Conservation (phyloP, 805 yeast species). For the Myxozyma sirexii region DNA sequence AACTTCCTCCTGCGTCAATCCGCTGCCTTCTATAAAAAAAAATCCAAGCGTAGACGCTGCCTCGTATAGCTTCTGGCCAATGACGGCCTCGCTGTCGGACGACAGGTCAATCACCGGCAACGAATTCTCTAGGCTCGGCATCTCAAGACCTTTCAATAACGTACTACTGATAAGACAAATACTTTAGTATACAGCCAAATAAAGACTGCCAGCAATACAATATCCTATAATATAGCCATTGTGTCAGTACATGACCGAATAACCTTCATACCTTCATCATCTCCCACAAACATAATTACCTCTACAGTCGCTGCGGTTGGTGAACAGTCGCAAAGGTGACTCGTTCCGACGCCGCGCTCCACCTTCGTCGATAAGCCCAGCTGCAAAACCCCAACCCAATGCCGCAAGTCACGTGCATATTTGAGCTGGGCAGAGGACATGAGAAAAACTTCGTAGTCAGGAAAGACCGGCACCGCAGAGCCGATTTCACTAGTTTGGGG, state of each 20-base stretch:
- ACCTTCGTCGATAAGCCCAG: background rate
- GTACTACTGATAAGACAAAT: too few relatives aligned
- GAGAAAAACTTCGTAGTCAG: background rate
- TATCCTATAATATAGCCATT: too few relatives aligned
- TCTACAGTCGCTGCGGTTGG: too few relatives aligned
- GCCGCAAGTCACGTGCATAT: background rate
- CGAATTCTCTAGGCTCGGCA: slow-evolving; percentile 5
- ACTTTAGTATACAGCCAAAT: too few relatives aligned
- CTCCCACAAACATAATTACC: too few relatives aligned
- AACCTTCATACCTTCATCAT: too few relatives aligned
- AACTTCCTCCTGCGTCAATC: slow-evolving; percentile 59
- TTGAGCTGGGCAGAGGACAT: background rate
- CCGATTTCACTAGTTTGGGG: background rate
- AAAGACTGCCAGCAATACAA: too few relatives aligned
- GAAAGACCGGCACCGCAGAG: too few relatives aligned
- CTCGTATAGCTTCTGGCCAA: slow-evolving; percentile 56
- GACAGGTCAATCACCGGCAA: slow-evolving; percentile 54
- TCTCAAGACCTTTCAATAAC: background rate
- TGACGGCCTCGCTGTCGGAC: slow-evolving; percentile 42
- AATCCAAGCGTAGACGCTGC: slow-evolving; percentile 71
- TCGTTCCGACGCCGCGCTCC: too few relatives aligned
- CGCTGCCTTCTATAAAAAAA: slow-evolving; percentile 67
- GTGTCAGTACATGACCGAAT: too few relatives aligned
- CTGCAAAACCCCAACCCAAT: background rate
- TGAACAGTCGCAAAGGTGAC: too few relatives aligned